Conservation (phyloP, 805 yeast species). For the Ogataea trehalophila region DNA sequence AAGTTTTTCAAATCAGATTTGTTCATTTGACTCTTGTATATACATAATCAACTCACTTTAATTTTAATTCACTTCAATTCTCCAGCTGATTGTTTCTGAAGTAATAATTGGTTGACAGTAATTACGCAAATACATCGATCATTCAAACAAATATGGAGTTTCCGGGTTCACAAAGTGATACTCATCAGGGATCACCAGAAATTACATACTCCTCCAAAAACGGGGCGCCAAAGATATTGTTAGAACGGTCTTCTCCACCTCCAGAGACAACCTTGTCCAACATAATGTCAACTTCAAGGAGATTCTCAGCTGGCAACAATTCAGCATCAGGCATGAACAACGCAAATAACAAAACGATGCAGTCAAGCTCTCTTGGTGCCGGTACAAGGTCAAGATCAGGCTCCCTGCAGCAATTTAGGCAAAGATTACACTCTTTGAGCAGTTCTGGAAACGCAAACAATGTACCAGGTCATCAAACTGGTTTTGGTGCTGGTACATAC, state of each 20-base stretch:
- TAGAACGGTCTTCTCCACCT: constrained; percentile 8
- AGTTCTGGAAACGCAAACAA: neutral
- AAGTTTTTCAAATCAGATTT: too few species aligned
- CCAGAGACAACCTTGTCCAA: constrained; percentile 6
- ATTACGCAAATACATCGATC: too few species aligned
- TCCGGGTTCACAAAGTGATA: neutral
- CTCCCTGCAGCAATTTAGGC: constrained; percentile 16
- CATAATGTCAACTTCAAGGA: constrained; percentile 5
- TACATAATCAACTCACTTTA: too few species aligned
- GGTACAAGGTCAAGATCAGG: constrained; percentile 17
- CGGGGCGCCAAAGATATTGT: constrained; percentile 10
- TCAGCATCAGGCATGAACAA: neutral
- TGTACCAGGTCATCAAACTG: neutral
- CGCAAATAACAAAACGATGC: neutral
- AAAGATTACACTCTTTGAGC: constrained; percentile 14
- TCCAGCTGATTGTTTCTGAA: too few species aligned
- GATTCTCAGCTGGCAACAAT: neutral
- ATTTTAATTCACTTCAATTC: too few species aligned
- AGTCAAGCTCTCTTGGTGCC: neutral
- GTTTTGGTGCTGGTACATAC: constrained; percentile 5
- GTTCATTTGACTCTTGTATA: too few species aligned
- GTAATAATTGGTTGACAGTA: too few species aligned
- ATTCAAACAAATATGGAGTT: neutral
- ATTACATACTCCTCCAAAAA: constrained; percentile 5
- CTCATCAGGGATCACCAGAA: neutral